Percentiles rank a stretch among this genome's conserved stretches.
Evolutionary conservation across 179 eudicot species (phyloP).

Genomic region (Silene vulgaris): DNA sequence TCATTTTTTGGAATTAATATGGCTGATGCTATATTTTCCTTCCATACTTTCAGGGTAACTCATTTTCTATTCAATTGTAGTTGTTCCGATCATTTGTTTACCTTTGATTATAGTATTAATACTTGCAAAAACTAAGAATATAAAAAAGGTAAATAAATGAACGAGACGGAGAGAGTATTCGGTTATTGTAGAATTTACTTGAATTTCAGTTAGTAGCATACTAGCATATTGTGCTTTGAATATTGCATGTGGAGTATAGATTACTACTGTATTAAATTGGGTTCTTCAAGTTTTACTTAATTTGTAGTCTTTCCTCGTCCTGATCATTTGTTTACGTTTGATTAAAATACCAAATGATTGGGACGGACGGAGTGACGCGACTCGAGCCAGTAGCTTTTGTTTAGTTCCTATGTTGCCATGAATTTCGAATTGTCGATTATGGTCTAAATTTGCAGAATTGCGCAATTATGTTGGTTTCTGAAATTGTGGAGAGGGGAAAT

Average conservation of each 20-base stretch:
- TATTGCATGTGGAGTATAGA: neutral
- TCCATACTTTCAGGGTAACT: conserved; percentile 29
- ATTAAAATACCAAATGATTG: too few relatives aligned
- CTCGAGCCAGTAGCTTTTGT: too few relatives aligned
- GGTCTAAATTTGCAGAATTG: too few relatives aligned
- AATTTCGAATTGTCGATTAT: too few relatives aligned
- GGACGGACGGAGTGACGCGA: too few relatives aligned
- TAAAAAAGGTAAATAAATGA: neutral
- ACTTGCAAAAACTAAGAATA: too few relatives aligned
- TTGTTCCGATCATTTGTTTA: too few relatives aligned
- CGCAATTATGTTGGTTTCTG: too few relatives aligned
- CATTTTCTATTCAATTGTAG: neutral
- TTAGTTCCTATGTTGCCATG: neutral
- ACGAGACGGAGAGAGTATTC: too few relatives aligned
- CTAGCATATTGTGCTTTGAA: neutral
- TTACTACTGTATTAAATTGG: neutral
- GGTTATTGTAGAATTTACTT: neutral
- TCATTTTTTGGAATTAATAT: conserved; percentile 15
- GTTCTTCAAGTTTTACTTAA: neutral
- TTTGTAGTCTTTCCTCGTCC: neutral
- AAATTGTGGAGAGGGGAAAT: neutral
- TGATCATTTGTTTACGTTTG: too few relatives aligned
- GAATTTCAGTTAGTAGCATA: neutral
- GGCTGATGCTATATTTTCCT: conserved; percentile 31
- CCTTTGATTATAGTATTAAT: too few relatives aligned